Evolutionary conservation across 805 yeast genomes (phyloP), one percentile per base, ranked within the genome.

Genomic region (Yueomyces sp.): DNA sequence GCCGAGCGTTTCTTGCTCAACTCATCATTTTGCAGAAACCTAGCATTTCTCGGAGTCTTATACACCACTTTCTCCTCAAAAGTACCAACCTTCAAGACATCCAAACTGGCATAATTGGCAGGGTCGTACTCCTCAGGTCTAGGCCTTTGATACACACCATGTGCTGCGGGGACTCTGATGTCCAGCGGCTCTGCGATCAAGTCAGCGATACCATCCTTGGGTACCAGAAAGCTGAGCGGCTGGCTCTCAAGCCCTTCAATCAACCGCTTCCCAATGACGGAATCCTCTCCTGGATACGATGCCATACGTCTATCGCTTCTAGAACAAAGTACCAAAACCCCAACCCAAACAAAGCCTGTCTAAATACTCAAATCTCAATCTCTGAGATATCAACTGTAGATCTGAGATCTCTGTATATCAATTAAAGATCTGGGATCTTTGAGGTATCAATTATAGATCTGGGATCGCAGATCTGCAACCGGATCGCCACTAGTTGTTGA

Each of bases 201-300:
- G 9, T 48, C 28, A 1, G 56, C 45, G 4, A 59, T 41, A 3
- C 48, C 53, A 28, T 46, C 52, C 40, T 61, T 61, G 3, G 65
- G 65, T 2, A 60, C 49, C 36, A 61, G 43, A 43, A 52, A 49
- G 38, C 47, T 52, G 5, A 61, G 38, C 6, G 64, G 63, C 39
- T 53, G 56, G 31, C 40, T 41, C 12, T 48, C 48, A 9, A 61
- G 41, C 9, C 59, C 52, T 12, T 53, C 62, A 2, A 53, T 28
- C n/a, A 59, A 40, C 4, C 54, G 47, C 40, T 57, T 54, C 9
- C 64, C 61, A 6, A 56, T 48, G 29, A 49, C 45, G 4, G 50
- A 43, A 28, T 53, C 41, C 43, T 59, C 60, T 19, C 62, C 63
- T 8, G 64, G 63, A 40, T 48, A 59, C 26, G 41, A 51, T 36